Evolutionary conservation across 305 asterid species (phyloP).

Genomic region (Solanum hybrid): DNA sequence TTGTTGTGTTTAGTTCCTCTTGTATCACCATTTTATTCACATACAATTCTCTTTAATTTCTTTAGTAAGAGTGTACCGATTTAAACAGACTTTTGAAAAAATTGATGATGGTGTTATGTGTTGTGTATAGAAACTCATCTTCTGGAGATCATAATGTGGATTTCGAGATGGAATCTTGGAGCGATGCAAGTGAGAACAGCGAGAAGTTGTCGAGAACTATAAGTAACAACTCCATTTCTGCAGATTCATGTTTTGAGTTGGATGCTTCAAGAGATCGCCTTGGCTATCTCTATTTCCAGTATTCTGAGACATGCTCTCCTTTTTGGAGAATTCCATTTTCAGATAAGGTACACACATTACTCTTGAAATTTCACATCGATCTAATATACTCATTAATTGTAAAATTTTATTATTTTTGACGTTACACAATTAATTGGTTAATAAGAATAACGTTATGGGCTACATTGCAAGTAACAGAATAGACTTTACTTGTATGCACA

Average conservation of each 20-base stretch:
- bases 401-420: neutral
- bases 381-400: neutral
- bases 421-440: neutral
- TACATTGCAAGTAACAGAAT: neutral
- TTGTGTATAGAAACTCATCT: neutral
- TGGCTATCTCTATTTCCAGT: conserved; percentile 22
- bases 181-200: conserved; percentile 9
- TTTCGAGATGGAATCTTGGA: conserved; percentile 4
- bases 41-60: neutral
- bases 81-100: neutral
- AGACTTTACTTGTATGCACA: neutral
- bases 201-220: neutral
- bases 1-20: neutral
- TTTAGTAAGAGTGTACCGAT: neutral
- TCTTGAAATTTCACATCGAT: neutral
- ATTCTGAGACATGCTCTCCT: conserved; percentile 21
- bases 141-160: neutral
- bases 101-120: neutral
- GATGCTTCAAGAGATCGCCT: neutral
- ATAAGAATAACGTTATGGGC: neutral
- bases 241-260: neutral
- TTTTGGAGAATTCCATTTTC: conserved; percentile 23
- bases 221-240: conserved; percentile 10
- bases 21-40: neutral
- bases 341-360: conserved; percentile 19